Evolutionary conservation across 768 basidiomycete genomes (phyloP), one percentile per base, ranked within the genome.

Genomic region (Cubamyces sp.): DNA sequence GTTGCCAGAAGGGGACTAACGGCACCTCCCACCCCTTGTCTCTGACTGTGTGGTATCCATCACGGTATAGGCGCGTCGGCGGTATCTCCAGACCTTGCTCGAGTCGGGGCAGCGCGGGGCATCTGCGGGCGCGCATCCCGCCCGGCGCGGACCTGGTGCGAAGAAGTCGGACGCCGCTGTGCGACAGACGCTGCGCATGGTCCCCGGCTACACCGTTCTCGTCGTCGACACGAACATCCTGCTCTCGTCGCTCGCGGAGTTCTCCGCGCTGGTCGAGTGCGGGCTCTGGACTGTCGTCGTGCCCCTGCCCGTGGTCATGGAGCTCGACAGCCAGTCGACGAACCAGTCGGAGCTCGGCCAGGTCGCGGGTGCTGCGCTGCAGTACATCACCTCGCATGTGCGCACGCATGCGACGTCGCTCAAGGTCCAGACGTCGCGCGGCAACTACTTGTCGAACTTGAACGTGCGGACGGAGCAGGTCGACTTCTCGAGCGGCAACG

Each of bases 171-270:
- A 71, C 18, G 64, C 68, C 28, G 64, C 68, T 26, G 73, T 71
- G 21, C 71, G 73, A 5, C 81, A 81, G 14, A 74, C 76, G 9
- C 73, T 91, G 18, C 77, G 78, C 50, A 83, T 94, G 66, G 77
- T 91, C 6, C 82, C 92, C 3, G 96, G 96, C 2, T 97, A 94
- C 75, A 94, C 94, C 12, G 80, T 90, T 47, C 88, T 99, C 60
- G 88, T 99, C 28, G 79, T 96, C 70, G 96, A 98, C 75, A 98
- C 96, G 50, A 98, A 98, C 76, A 92, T 98, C 58, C 79, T 99
- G 0, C 82, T 98, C 16, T 90, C 92, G 0, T 94, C 93, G 0
- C 79, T 98, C 4, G 73, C 86, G 0, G 78, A 90, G 66, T 81
- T 99, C 61, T 74, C 84, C 0, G 82, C 87, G 14, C 79, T 98